Evolutionary conservation across 441 rosid species (phyloP), one percentile per base, ranked within the genome.

Genomic region (Eutrema salsugineum): DNA sequence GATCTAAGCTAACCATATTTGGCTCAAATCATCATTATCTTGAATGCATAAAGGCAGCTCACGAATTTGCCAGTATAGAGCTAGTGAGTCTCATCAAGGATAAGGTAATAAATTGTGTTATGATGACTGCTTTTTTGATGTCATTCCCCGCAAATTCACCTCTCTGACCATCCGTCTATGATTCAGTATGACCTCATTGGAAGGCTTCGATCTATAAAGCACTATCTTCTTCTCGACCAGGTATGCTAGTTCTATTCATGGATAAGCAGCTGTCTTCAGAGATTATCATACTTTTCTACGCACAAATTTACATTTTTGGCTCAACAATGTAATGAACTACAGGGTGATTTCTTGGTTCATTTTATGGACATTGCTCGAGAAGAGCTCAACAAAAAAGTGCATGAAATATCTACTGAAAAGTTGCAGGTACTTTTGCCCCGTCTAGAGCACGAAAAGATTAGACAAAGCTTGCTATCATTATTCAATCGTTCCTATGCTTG

Each of bases 271-370:
- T 9, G 32, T 46, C 53, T 51, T 61, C 22, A 42, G 51, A 56
- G 50, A 70, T 70, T 42, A 49, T 42, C 66, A 56, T 17, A 70
- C 22, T 63, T 47, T 61, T 63, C 40, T 46, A 47, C 35, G 61
- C 62, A 38, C 43, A 19, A 40, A 28, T 68, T 22, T 53, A 61
- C 28, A 5, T 17, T 16, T 40, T 16, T 50, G 58, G 32, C 71
- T 19, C 6, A 20, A 22, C 77, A 39, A 75, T 59, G 49, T 36
- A 50, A 48, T 73, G 27, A 60, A 48, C 58, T 78, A 56, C 85
- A 95, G 98, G 99, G 97, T 53, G 99, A 95, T 79, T 95, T 92
- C 80, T 80, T 95, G 88, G 99, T 95, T 78, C 99, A 91, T 78
- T 95, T 95, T 73, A 91, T 89, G 96, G 99, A 95, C 82, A 95